phyloP scores from a whole-genome alignment of 768 basidiomycete genomes.

The Panellus pusillus region DNA sequence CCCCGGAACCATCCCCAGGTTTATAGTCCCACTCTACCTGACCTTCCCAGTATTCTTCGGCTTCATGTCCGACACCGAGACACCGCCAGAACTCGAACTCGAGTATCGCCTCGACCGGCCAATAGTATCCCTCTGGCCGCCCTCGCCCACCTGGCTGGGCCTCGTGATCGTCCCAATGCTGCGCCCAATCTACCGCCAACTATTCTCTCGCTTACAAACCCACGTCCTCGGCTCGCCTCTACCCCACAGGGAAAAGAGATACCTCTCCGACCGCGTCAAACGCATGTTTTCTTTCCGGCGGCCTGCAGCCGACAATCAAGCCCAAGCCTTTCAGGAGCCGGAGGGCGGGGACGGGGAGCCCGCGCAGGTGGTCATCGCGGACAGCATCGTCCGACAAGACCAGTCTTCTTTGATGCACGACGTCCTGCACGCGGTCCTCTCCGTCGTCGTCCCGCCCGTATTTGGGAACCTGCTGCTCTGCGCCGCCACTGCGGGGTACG shows the following conservation, averaged over 20 bases:
- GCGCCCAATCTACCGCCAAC: slow-evolving; percentile 30
- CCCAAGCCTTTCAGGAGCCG: slow-evolving; percentile 22
- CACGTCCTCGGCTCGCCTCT: slow-evolving; percentile 28
- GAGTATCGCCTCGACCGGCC: slow-evolving; percentile 24
- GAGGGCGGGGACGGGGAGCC: slow-evolving; percentile 16
- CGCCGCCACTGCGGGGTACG: slow-evolving; percentile 2
- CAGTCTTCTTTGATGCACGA: slow-evolving; percentile 15
- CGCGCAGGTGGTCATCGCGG: slow-evolving; percentile 15
- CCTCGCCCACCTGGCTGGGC: slow-evolving; percentile 35
- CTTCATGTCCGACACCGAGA: background rate
- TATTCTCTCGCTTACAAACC: slow-evolving; percentile 26
- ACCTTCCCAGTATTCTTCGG: slow-evolving; percentile 5
- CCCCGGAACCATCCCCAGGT: slow-evolving; percentile 8
- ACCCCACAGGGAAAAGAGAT: slow-evolving; percentile 20
- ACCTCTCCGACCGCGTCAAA: slow-evolving; percentile 22
- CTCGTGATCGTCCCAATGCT: slow-evolving; percentile 34
- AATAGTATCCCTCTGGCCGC: slow-evolving; percentile 33
- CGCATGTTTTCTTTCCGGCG: slow-evolving; percentile 30
- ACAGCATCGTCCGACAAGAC: slow-evolving; percentile 17
- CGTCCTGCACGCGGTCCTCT: slow-evolving; percentile 24
- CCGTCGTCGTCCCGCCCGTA: slow-evolving; percentile 19
- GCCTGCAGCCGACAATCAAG: slow-evolving; percentile 21
- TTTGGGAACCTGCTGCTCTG: slow-evolving; percentile 22
- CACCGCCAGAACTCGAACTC: background rate
- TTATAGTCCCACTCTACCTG: slow-evolving; percentile 11